phyloP scores from a whole-genome alignment of 352 stramenopile species.

The Phytophthora idaei region DNA sequence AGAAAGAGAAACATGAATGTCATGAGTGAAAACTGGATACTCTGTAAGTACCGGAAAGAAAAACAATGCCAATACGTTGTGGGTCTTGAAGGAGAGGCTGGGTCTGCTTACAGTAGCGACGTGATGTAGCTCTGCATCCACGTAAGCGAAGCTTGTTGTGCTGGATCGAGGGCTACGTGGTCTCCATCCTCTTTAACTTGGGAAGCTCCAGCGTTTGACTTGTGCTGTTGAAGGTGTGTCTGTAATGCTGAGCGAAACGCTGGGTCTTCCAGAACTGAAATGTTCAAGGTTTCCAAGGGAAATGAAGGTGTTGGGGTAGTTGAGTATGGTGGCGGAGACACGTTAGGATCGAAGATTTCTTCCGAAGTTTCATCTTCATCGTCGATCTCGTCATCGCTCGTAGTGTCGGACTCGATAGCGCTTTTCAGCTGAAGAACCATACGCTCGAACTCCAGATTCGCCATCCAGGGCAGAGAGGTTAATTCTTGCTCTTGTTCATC shows the following conservation, averaged over 20 bases:
- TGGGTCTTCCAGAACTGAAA: slow-evolving; percentile 44
- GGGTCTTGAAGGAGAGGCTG: background rate
- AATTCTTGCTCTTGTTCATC: slow-evolving; percentile 25
- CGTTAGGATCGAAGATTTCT: slow-evolving; percentile 3
- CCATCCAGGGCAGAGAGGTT: slow-evolving; percentile 25
- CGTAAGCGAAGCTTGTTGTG: slow-evolving; percentile 24
- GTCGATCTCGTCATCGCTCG: slow-evolving; percentile 43
- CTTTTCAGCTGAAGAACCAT: slow-evolving; percentile 81
- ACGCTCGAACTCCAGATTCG: slow-evolving; percentile 73
- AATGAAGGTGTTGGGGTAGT: background rate
- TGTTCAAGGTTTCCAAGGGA: slow-evolving; percentile 17
- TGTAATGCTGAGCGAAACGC: slow-evolving; percentile 48
- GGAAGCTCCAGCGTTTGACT: slow-evolving; percentile 1
- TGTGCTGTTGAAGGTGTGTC: slow-evolving; percentile 21
- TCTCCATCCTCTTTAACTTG: background rate
- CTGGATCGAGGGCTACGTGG: background rate
- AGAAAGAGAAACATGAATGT: slow-evolving; percentile 43
- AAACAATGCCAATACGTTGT: slow-evolving; percentile 23
- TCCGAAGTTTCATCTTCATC: slow-evolving; percentile 40
- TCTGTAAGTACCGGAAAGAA: slow-evolving; percentile 36
- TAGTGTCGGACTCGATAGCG: slow-evolving; percentile 45
- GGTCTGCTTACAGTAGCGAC: slow-evolving; percentile 24
- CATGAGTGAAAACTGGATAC: slow-evolving; percentile 38
- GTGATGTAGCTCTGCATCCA: slow-evolving; percentile 38
- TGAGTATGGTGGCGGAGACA: slow-evolving; percentile 42